These are phyloP conservation scores for Aristolochia fimbriata DNA, from an alignment of 164 flowering plant species.

Conservation along the genomic window DNA sequence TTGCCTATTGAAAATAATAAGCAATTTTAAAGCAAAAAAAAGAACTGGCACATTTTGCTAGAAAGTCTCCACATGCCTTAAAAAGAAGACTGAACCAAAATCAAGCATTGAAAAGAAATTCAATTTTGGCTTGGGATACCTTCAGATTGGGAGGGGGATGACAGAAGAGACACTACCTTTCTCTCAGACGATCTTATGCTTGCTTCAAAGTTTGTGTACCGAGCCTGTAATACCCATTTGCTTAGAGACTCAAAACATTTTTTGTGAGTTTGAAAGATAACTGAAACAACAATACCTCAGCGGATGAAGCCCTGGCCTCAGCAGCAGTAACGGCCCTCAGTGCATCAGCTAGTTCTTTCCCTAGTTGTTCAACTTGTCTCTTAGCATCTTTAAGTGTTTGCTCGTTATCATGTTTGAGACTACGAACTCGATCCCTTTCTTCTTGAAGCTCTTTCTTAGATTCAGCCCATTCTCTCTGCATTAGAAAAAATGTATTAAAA, in stretches of 20 bases:
- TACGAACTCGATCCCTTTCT: slow-evolving; percentile 56
- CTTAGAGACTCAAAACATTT: background rate
- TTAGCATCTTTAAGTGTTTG: slow-evolving; percentile 46
- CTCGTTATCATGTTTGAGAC: slow-evolving; percentile 54
- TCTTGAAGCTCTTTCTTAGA: slow-evolving; percentile 82
- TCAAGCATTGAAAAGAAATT: too few species aligned
- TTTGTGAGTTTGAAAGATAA: background rate
- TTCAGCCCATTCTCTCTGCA: slow-evolving; percentile 94
- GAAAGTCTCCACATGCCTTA: too few species aligned
- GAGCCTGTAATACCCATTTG: slow-evolving; percentile 27
- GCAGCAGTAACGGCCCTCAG: slow-evolving; percentile 51
- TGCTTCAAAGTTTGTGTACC: slow-evolving; percentile 55
- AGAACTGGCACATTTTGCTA: too few species aligned
- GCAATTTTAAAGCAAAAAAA: too few species aligned
- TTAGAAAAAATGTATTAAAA: slow-evolving; percentile 13
- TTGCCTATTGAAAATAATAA: too few species aligned
- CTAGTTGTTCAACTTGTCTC: slow-evolving; percentile 62
- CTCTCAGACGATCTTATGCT: slow-evolving; percentile 27
- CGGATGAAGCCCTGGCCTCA: slow-evolving; percentile 68
- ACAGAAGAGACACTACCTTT: slow-evolving; percentile 10
- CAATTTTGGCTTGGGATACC: too few species aligned
- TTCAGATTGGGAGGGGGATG: too few species aligned
- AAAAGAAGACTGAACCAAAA: too few species aligned
- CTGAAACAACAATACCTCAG: slow-evolving; percentile 45
- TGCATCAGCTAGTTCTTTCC: slow-evolving; percentile 58